Conservation (phyloP, 345 rosid genomes). For the Brassica nigra region DNA sequence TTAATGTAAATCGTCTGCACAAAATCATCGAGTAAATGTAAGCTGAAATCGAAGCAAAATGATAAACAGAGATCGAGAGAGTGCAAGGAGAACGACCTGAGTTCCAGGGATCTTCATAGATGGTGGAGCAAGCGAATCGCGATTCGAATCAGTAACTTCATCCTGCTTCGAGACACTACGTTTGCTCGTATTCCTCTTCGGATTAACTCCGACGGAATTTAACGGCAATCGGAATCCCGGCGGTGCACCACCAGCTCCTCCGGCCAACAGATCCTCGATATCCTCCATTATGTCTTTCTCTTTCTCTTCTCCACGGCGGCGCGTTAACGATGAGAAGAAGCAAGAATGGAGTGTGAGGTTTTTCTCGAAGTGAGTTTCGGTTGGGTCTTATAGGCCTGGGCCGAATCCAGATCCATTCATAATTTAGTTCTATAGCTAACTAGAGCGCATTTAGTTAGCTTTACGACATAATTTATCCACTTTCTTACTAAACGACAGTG, state of each 20-base stretch:
- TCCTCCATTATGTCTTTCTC: slow-evolving; percentile 60
- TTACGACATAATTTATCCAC: background rate
- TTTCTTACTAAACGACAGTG: background rate
- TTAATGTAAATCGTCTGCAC: slow-evolving; percentile 73
- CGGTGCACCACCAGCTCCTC: slow-evolving; percentile 58
- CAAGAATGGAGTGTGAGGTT: slow-evolving; percentile 7
- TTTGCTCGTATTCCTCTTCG: slow-evolving; percentile 50
- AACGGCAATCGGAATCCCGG: slow-evolving; percentile 76
- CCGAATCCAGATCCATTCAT: background rate
- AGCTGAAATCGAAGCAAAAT: background rate
- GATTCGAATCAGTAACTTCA: slow-evolving; percentile 33
- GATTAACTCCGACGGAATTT: slow-evolving; percentile 57
- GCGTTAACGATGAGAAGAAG: slow-evolving; percentile 20
- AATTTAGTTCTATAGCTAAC: background rate
- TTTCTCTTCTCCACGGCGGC: slow-evolving; percentile 21
- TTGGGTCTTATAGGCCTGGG: slow-evolving; percentile 14
- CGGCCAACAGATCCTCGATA: slow-evolving; percentile 76
- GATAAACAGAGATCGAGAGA: slow-evolving; percentile 6
- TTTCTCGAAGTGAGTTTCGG: background rate
- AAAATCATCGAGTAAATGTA: slow-evolving; percentile 3
- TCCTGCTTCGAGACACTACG: slow-evolving; percentile 29
- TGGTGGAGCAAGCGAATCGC: slow-evolving; percentile 39
- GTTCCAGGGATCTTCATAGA: slow-evolving; percentile 71
- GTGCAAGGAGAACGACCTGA: slow-evolving; percentile 49
- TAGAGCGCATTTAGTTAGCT: background rate